Conservation (phyloP, 176 grass and related monocot species). For the Aegilops bicornis region DNA sequence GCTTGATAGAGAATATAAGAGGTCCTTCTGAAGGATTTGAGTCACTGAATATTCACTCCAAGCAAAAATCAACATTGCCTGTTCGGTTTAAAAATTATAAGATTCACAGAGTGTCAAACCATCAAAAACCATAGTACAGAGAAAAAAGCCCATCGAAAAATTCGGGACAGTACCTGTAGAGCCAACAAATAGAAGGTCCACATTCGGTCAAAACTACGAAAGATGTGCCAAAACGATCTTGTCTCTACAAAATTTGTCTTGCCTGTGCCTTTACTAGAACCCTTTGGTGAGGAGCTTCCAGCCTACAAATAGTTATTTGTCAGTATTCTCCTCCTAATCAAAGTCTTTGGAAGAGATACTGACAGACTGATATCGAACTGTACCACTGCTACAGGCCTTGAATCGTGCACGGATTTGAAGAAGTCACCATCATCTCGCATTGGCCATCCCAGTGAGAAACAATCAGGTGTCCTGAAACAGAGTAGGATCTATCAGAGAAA, state of each 20-base stretch:
- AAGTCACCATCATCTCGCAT: constrained; percentile 96
- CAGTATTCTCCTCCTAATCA: not conserved
- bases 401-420: constrained; percentile 77
- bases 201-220: constrained; percentile 95
- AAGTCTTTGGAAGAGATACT: constrained; percentile 41
- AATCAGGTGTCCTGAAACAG: constrained; percentile 75
- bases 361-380: constrained; percentile 9
- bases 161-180: constrained; percentile 64
- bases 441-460: constrained; percentile 93
- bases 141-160: not conserved
- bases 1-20: constrained; percentile 82
- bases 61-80: constrained; percentile 87
- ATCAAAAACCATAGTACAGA: not conserved
- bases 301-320: constrained; percentile 48
- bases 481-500: constrained; percentile 27
- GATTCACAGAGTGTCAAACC: constrained; percentile 17
- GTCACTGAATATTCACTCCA: constrained; percentile 64
- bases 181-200: constrained; percentile 97
- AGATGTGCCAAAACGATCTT: constrained; percentile 95
- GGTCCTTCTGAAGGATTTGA: constrained; percentile 65
- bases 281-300: constrained; percentile 44
- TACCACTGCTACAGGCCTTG: constrained; percentile 52
- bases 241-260: constrained; percentile 97
- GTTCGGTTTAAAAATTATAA: constrained; percentile 32
- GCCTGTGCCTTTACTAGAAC: constrained; percentile 69